phyloP scores from a whole-genome alignment of 169 alveolate genomes.

The Hammondia hammondi region DNA sequence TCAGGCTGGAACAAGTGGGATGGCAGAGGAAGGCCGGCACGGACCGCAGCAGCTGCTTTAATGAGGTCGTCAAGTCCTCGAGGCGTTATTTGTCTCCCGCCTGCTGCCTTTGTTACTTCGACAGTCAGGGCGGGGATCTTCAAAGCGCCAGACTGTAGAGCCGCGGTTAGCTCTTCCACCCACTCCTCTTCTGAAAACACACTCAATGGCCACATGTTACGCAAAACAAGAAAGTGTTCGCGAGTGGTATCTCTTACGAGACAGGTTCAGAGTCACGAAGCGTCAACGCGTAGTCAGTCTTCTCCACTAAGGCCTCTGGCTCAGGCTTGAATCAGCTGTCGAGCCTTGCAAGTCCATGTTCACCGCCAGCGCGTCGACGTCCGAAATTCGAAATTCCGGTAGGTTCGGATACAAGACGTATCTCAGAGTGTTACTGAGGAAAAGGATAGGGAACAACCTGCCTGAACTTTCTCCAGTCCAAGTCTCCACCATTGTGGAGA shows the following conservation, averaged over 20 bases:
- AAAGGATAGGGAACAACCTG: too few species aligned
- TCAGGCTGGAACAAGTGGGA: background rate
- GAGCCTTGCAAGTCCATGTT: too few species aligned
- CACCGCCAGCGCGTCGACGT: too few species aligned
- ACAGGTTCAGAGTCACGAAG: background rate
- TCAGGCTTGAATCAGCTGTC: too few species aligned
- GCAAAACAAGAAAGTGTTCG: too few species aligned
- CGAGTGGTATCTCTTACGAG: background rate
- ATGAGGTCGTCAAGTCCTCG: background rate
- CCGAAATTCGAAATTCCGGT: too few species aligned
- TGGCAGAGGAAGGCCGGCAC: conserved; percentile 35
- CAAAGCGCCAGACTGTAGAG: conserved; percentile 1
- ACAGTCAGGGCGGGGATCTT: background rate
- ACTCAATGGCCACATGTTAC: too few species aligned
- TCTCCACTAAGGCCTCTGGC: background rate
- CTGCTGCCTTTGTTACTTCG: conserved; percentile 8
- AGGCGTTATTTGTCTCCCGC: background rate
- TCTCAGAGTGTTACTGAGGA: too few species aligned
- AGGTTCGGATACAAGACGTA: too few species aligned
- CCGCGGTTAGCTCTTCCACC: conserved; percentile 20
- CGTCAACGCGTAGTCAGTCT: background rate
- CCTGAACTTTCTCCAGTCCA: too few species aligned
- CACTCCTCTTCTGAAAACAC: background rate
- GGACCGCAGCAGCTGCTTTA: conserved; percentile 38
- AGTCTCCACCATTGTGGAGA: too few species aligned